Conservation (phyloP, 2,329 filamentous ascomycete genomes). For the Phialocephala subalpina region DNA sequence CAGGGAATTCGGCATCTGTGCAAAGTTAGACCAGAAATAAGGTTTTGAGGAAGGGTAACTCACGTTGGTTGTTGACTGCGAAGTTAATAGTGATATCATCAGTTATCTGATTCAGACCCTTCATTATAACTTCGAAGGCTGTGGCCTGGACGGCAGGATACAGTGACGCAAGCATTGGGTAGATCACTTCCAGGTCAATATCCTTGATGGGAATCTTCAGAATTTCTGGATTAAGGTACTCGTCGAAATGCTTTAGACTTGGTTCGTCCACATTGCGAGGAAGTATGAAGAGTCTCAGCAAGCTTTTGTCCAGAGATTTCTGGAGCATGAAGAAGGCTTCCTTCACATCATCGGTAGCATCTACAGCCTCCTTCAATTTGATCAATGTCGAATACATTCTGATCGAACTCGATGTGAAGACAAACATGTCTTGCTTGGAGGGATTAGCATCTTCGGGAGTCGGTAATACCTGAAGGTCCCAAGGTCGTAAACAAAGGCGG, state of each 20-base stretch:
- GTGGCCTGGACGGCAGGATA: conserved; percentile 80
- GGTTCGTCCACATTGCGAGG: conserved; percentile 59
- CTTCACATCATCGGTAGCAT: conserved; percentile 85
- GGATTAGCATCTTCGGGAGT: neutral
- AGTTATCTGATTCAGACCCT: conserved; percentile 79
- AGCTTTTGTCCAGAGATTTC: conserved; percentile 57
- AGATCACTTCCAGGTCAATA: conserved; percentile 74
- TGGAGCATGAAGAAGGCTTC: conserved; percentile 67
- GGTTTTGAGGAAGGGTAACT: conserved; percentile 18
- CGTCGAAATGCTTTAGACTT: conserved; percentile 76
- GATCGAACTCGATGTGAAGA: conserved; percentile 69
- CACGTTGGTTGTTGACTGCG: conserved; percentile 72
- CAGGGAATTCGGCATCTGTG: conserved; percentile 73
- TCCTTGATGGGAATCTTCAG: conserved; percentile 68
- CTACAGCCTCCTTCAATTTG: conserved; percentile 64
- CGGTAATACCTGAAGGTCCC: neutral
- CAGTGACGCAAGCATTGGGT: conserved; percentile 77
- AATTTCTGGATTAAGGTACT: conserved; percentile 74
- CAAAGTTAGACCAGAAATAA: conserved; percentile 23
- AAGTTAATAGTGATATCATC: conserved; percentile 84
- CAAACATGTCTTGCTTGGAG: neutral
- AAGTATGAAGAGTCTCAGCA: conserved; percentile 70
- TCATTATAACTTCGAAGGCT: conserved; percentile 82
- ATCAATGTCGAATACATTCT: conserved; percentile 73
- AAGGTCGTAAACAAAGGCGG: neutral